Evolutionary conservation across 306 rosid species (phyloP), one percentile per base, ranked within the genome.

Genomic region (Senna tora): DNA sequence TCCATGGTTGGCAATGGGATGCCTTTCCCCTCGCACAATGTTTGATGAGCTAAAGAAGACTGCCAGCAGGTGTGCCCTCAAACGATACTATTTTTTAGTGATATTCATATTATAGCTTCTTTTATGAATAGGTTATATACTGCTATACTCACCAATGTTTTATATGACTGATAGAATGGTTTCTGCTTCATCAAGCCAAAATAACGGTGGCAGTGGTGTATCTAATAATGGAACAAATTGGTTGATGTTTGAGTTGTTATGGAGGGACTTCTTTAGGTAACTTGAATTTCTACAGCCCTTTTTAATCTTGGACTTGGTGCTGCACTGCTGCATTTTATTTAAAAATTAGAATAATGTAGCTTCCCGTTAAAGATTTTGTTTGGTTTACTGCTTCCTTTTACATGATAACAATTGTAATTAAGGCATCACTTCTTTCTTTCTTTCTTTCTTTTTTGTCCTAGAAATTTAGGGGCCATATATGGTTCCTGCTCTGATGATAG

Each of bases 261-360:
- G 97, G 99, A 89, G 99, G 93, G 99, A 95, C 80, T 95, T 95
- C 93, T 95, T 95, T 81, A 91, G 99, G 99, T 95, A 88, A 76
- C 60, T 50, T 17, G 61, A 69, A 62, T 45, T 43, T 12, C 60
- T 64, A 17, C 51, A 6, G 13, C 19, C 15, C 19, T 41, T 70
- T 56, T 56, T 51, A 49, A 39, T 22, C 39, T 47, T 54, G 64
- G 42, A 72, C 43, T 50, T 61, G 21, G 21, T 25, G 30, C 30
- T 25, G n/a, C 6, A 2, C 6, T 46, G 33, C 67, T 58, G 1
- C 65, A 4, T 1, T 60, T 51, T 51, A 17, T 63, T 16, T 30
- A 13, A 30, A 28, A 56, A 4, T 20, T n/a, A 41, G 12, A 55
- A 7, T 15, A 17, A 7, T 39, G 45, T 39, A 9, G 5, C n/a